Conservation (phyloP, 192 early-diverging fungal species). For the Coemansia sp. region DNA sequence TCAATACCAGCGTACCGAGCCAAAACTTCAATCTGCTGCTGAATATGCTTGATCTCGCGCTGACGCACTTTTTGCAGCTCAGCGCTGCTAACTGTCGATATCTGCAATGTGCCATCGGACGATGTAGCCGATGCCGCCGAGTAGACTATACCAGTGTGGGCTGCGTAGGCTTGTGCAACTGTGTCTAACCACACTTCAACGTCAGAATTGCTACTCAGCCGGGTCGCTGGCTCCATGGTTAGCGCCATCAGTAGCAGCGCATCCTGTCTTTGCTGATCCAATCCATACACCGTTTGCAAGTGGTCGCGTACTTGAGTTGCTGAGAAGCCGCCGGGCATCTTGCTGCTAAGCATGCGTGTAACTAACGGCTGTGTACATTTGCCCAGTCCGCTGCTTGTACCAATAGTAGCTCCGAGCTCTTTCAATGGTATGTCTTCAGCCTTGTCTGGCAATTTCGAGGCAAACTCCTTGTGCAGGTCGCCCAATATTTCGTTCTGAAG, state of each 20-base stretch:
- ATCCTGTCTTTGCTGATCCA: constrained; percentile 79
- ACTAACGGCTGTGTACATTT: constrained; percentile 77
- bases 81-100: constrained; percentile 82
- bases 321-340: constrained; percentile 93
- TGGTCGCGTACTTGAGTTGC: constrained; percentile 71
- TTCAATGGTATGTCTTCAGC: constrained; percentile 81
- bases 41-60: constrained; percentile 68
- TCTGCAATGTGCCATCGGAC: not conserved
- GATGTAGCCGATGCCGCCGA: not conserved
- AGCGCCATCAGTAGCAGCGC: constrained; percentile 74
- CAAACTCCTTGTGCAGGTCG: constrained; percentile 92
- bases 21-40: constrained; percentile 80
- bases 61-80: constrained; percentile 80
- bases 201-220: constrained; percentile 56
- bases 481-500: constrained; percentile 98
- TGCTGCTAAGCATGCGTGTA: constrained; percentile 76
- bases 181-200: constrained; percentile 51
- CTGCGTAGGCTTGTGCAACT: constrained; percentile 81
- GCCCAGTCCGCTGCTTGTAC: constrained; percentile 68
- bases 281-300: constrained; percentile 68
- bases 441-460: constrained; percentile 79
- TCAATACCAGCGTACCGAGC: constrained; percentile 81
- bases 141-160: constrained; percentile 69
- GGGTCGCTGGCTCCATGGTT: constrained; percentile 79
- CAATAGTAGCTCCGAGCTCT: constrained; percentile 73